Base-by-base conservation (phyloP, 169 alveolate genomes). In the Toxoplasma gondii region DNA sequence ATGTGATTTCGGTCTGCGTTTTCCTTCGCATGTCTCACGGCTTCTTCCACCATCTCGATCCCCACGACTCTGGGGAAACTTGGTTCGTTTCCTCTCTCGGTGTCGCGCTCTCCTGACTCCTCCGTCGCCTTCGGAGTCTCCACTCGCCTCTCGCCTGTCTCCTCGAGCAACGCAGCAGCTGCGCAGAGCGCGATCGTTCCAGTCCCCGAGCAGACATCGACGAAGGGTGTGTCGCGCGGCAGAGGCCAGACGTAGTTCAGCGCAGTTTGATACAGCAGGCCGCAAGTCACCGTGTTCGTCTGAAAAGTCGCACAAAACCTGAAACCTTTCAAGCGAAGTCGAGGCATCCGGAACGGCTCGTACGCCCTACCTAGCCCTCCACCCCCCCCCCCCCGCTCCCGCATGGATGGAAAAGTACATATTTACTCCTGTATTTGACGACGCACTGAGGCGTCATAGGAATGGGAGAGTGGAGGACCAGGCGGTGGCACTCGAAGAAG, bases 181-280 rank as follows among this genome's bases (percentile, higher is more conserved):
- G 94, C 88, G 44, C 94, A 87, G 58, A 96, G 88, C 0, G 96
- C 96, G 74, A 96, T 94, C n/a, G 96, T 91, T 43, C 97, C 97
- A 10, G 94, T 92, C 38, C 97, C 97, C 91, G 96, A 94, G 82
- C 97, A 96, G 70, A 96, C 80, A 87, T 96, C 97, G 24, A 92
- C 88, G 58, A 92, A 64, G 45, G 91, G 91, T 69, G 88, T 82
- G 22, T 43, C 36, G 17, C 81, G 84, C 80, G 94, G 91, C 82
- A 83, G 94, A 34, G 94, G 88, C 90, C 70, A 80, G 78, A 78
- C 44, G 34, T 44, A 54, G 45, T 78, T 67, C 88, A 91, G 81
- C 94, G 82, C 88, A 0, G 88, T 81, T 45, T 78, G 67, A 58
- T 91, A 93, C 88, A 95, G 88, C 36, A 70, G 78, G 49, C 84